Evolutionary conservation across 2,329 filamentous ascomycete species (phyloP).

Genomic region (Pseudohalonectria lignicola): DNA sequence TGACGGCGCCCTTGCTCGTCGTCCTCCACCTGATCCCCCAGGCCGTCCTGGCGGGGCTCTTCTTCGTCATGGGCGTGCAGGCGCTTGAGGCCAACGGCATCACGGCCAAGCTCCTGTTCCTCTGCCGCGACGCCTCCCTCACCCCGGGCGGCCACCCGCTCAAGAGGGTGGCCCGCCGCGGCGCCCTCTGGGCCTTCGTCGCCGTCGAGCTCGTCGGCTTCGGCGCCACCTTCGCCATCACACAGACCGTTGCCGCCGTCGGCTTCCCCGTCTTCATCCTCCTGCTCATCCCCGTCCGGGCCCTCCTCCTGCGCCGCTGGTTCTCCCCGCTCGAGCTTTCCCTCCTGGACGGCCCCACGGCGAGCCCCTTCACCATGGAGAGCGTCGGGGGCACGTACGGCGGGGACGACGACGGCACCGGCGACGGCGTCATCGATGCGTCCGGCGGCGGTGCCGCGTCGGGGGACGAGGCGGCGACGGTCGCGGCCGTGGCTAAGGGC

Average conservation of each 20-base stretch:
- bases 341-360: constrained; percentile 61
- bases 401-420: constrained; percentile 11
- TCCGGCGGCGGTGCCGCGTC: constrained; percentile 1
- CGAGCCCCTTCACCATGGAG: constrained; percentile 66
- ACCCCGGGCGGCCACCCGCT: constrained; percentile 50
- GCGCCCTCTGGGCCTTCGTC: constrained; percentile 63
- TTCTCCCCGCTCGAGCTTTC: constrained; percentile 51
- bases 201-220: constrained; percentile 58
- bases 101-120: constrained; percentile 62
- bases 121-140: constrained; percentile 52
- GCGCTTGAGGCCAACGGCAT: constrained; percentile 69
- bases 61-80: constrained; percentile 78
- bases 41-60: constrained; percentile 68
- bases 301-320: constrained; percentile 49
- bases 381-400: constrained; percentile 56
- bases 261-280: constrained; percentile 71
- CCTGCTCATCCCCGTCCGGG: constrained; percentile 54
- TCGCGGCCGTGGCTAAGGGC: constrained; percentile 1
- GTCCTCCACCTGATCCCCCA: constrained; percentile 71
- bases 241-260: constrained; percentile 69
- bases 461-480: constrained; percentile 2
- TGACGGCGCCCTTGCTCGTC: constrained; percentile 62
- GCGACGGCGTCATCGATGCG: constrained; percentile 6
- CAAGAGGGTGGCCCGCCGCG: constrained; percentile 45
- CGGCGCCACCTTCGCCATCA: constrained; percentile 71